A percentile compares a stretch with the other conserved stretches of the same genome.
These are phyloP conservation scores for Picochlorum sp. DNA, from an alignment of 139 green algal genomes.

Conservation along the genomic window DNA sequence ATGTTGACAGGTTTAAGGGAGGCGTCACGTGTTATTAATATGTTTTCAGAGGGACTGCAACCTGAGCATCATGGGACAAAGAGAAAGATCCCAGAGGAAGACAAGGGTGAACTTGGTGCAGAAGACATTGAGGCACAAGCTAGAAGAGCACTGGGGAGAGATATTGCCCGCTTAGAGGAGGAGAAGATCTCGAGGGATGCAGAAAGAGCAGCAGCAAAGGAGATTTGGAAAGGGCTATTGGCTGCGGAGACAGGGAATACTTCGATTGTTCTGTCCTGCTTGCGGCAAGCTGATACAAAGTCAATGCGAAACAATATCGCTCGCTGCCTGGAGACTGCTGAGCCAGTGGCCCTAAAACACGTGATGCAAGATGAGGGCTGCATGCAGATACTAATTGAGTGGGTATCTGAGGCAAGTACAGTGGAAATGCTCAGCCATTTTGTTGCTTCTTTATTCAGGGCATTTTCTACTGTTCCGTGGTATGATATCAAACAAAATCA, in stretches of 20 bases:
- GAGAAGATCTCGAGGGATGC: not conserved
- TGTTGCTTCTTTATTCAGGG: too few relatives aligned
- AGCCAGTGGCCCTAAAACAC: not conserved
- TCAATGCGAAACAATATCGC: not conserved
- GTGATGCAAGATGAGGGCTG: not conserved
- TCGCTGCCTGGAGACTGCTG: not conserved
- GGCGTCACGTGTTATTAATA: slow-evolving; percentile 37
- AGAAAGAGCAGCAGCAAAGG: slow-evolving; percentile 10
- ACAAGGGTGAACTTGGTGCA: not conserved
- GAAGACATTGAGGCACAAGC: slow-evolving; percentile 2
- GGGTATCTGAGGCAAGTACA: slow-evolving; percentile 12
- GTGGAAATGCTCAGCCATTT: too few relatives aligned
- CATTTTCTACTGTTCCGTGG: too few relatives aligned
- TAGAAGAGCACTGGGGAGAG: slow-evolving; percentile 1
- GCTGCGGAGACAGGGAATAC: slow-evolving; percentile 8
- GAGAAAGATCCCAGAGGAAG: not conserved
- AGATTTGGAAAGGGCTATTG: slow-evolving; percentile 13
- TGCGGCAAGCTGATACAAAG: not conserved
- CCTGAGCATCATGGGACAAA: not conserved
- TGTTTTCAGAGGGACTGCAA: slow-evolving; percentile 21
- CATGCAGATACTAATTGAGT: slow-evolving; percentile 1
- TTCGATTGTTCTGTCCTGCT: slow-evolving; percentile 6
- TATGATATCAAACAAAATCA: not conserved
- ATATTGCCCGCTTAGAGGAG: slow-evolving; percentile 4
- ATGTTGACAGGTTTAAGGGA: slow-evolving; percentile 68